Base-by-base conservation (phyloP, 768 basidiomycete genomes). In the Xanthoconium purpureum region DNA sequence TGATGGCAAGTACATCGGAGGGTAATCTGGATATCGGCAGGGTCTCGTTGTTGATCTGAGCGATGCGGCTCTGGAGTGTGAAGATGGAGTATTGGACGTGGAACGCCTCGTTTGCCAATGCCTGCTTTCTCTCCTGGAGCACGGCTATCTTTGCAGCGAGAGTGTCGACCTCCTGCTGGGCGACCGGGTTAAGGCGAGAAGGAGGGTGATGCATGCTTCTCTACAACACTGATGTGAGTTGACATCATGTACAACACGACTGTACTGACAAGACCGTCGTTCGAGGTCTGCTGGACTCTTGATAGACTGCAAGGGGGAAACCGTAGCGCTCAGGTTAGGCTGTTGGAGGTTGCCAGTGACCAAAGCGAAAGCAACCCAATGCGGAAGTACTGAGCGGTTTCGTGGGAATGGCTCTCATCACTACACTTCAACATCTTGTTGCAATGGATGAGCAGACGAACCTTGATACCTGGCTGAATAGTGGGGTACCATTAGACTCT, bases 1-100 rank as follows among this genome's bases (percentile, higher is more conserved):
- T 62, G 59, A 71, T 73, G 11, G 70, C 71, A 15, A 71, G 71
- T 10, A 71, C 65, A 55, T 71, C 70, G 5, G 71, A 66, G 12
- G 70, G 70, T 44, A 71, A 58, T 45, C 52, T 63, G 43, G 71
- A 63, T 30, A 71, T 61, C 35, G 70, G 71, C 17, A 63, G 67
- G 20, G 64, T 70, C 28, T 66, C 56, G 40, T 71, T 71, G 37
- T 63, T 66, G 57, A 71, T 73, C 35, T 64, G 69, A 30, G 70
- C 70, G 47, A 67, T 69, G 52, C 70, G 70, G 45, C 69, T 68
- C 50, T 71, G 69, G 43, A 73, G 64, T 5, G 49, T 58, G 48
- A 63, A 66, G 47, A 71, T 69, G 37, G 70, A 63, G 36, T 58
- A 56, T 33, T 71, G 63, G 45, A 71, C 63, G 2, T 58, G 56